Evolutionary conservation across 768 basidiomycete species (phyloP), one percentile per base, ranked within the genome.

Genomic region (Tulasnella sp.): DNA sequence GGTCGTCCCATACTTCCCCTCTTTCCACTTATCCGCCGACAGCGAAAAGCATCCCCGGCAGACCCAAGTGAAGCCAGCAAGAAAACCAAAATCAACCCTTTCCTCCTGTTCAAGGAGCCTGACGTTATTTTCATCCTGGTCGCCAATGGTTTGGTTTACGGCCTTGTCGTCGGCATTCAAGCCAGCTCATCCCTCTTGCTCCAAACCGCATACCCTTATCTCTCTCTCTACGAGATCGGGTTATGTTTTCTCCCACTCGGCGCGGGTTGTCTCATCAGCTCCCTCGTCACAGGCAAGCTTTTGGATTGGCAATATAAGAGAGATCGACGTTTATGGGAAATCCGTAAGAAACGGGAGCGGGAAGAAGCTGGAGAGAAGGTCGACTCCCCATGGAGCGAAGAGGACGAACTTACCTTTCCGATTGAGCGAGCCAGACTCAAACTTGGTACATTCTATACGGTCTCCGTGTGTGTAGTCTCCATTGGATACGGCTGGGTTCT

Each of bases 221-320:
- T 86, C 16, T 81, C 80, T 75, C 85, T 86, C 34, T 81, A 84
- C 31, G 80, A 85, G 68, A 85, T 86, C 44, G 86, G 86, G 9
- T 81, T 86, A 8, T 85, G 84, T 81, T 86, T 85, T 80, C 80
- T 87, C 82, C 84, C 85, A 2, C 84, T 84, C 73, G 86, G 86
- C 1, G 58, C 81, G 7, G 86, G 86, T 0, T 82, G 84, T 6
- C 81, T 86, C 72, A 9, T 82, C 46, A 83, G 84, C 1, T 78
- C 84, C 1, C 75, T 84, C 46, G 38, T 83, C 3, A 85, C 84
- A 58, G 85, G 86, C 4, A 82, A 82, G 16, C 81, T 84, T 39
- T 73, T 85, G 18, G 85, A 86, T 46, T 83, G 80, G 56, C 84
- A 84, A 62, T 87, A 79, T 62, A 76, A 79, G 27, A 79, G 24